Conservation (phyloP, 495 filamentous ascomycete species). For the Pyrenula aspistea region DNA sequence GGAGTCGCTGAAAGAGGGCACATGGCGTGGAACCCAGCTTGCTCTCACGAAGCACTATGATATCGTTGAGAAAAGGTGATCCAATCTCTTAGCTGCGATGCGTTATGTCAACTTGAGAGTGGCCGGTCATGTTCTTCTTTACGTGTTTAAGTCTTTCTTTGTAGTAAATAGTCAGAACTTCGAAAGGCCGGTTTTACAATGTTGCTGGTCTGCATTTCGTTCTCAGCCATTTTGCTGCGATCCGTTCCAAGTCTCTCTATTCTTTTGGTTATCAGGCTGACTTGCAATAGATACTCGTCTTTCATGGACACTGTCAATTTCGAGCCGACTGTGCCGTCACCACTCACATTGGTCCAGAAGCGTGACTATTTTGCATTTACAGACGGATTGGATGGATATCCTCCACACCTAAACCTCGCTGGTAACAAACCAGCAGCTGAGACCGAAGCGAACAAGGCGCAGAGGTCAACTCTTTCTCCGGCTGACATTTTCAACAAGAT, state of each 20-base stretch:
- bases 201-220: no score
- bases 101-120: no score
- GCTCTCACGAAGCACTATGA: conserved; percentile 25
- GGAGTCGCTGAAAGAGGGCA: background rate
- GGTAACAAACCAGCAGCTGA: conserved; percentile 1
- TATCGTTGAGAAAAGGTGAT: conserved; percentile 3
- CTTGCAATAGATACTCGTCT: conserved; percentile 15
- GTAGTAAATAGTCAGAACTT: no score
- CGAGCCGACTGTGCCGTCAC: background rate
- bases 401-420: conserved; percentile 19
- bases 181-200: no score
- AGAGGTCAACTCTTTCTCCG: conserved; percentile 10
- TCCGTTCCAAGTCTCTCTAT: background rate
- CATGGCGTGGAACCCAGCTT: conserved; percentile 24
- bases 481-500: conserved; percentile 19
- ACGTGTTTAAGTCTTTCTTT: no score
- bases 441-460: conserved; percentile 4
- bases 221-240: background rate
- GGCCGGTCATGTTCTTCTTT: no score
- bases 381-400: conserved; percentile 10
- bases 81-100: background rate
- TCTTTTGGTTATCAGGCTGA: background rate
- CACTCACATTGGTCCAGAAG: background rate
- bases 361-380: background rate
- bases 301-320: conserved; percentile 22